Base-by-base conservation (phyloP, 352 stramenopile species). In the Pythium myriotylum region DNA sequence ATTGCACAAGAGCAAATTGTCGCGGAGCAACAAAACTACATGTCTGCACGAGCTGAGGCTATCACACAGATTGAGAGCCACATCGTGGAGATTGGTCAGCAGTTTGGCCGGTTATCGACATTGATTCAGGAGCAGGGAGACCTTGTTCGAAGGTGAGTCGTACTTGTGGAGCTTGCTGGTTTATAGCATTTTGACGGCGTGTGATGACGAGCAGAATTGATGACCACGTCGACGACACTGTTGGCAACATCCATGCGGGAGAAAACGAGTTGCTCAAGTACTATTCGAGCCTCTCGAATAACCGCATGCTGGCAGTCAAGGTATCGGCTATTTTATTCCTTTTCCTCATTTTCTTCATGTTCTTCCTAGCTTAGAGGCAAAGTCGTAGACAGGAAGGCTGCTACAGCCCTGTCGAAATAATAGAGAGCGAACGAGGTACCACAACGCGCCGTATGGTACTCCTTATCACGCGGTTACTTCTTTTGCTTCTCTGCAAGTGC, bases 321-420 rank as follows among this genome's bases (percentile, higher is more conserved):
- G 71, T 94, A 40, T 89, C 77, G 27, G 80, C 79, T 74, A 91
- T 94, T 73, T 89, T 94, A 78, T 88, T 94, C 59, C 66, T 92
- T 40, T 94, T 94, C 50, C 72, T 94, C 62, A 76, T 94, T 70
- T 92, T 94, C 72, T 94, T 94, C 73, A 90, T 93, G 78, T 92
- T 93, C 69, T 88, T 94, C 63, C 74, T 94, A 68, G 86, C 86
- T 48, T 94, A 91, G 82, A 53, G 14, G 16, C 14, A 14, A 16
- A 19, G 2, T 32, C 29, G 20, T 23, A 20, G 23, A 42, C 17
- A 17, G 26, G 37, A 45, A 56, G 16, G 12, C 13, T 46, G 45
- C 49, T 39, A 53, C 23, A 26, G 55, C 54, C 56, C n/a, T 37
- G 37, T 35, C 46, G 66, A 57, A 57, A 61, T 60, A 59, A 47